phyloP scores from a whole-genome alignment of 73 alveolate species.

The Symbiodinium pilosum region DNA sequence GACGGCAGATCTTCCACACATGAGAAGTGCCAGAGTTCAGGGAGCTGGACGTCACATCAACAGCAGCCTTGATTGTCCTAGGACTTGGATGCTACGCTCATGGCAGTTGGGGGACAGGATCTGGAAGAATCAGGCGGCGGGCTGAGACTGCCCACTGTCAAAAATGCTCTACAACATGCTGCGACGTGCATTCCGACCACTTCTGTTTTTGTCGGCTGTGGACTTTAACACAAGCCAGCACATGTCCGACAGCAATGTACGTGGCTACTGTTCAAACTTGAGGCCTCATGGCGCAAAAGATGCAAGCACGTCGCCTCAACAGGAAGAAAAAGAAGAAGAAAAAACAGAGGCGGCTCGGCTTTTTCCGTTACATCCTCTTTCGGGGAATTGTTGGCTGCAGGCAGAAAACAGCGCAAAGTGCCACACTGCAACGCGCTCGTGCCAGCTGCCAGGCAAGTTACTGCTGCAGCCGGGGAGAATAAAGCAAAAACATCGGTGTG shows the following conservation, averaged over 20 bases:
- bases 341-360: background rate
- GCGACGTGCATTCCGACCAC: too few relatives aligned
- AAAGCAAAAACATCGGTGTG: too few relatives aligned
- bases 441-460: background rate
- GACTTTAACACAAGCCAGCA: too few relatives aligned
- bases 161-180: too few relatives aligned
- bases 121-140: constrained; percentile 68
- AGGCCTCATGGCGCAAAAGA: constrained; percentile 13
- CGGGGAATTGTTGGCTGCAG: too few relatives aligned
- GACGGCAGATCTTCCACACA: too few relatives aligned
- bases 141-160: too few relatives aligned
- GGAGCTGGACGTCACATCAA: too few relatives aligned
- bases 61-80: background rate
- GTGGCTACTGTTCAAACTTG: background rate
- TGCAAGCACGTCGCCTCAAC: constrained; percentile 46
- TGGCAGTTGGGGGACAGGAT: constrained; percentile 64
- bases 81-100: constrained; percentile 70
- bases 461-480: constrained; percentile 54
- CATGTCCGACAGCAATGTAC: background rate
- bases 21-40: too few relatives aligned
- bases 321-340: constrained; percentile 37
- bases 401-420: background rate
- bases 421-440: too few relatives aligned
- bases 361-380: too few relatives aligned
- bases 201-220: too few relatives aligned